A percentile compares a stretch with the other conserved stretches of the same genome.
phyloP scores from a whole-genome alignment of 2,329 filamentous ascomycete species.

The Clarireedia hainanense region DNA sequence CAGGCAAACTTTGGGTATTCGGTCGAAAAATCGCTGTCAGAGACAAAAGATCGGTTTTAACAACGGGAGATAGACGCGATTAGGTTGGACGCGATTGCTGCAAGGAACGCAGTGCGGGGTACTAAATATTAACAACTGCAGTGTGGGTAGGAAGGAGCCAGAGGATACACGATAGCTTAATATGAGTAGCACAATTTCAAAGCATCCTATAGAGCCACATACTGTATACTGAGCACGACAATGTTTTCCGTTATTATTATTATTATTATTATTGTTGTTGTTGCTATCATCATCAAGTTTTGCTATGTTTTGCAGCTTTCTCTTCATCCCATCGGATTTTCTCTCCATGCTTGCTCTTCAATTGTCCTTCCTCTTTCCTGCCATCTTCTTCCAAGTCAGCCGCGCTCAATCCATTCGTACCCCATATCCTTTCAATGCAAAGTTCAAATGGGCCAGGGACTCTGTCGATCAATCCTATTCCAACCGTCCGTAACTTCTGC shows the following conservation, averaged over 20 bases:
- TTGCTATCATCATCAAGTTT: too few relatives aligned
- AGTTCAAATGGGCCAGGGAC: constrained; percentile 84
- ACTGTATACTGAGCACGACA: too few relatives aligned
- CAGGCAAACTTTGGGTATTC: too few relatives aligned
- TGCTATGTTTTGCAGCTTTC: not conserved
- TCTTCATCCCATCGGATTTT: constrained; percentile 35
- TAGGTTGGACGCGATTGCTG: not conserved
- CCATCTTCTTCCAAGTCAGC: constrained; percentile 22
- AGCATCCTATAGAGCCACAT: too few relatives aligned
- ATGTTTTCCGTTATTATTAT: too few relatives aligned
- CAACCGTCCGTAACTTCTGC: constrained; percentile 77
- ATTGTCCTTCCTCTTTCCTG: constrained; percentile 30
- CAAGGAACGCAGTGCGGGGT: not conserved
- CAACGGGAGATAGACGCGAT: not conserved
- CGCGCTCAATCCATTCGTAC: constrained; percentile 54
- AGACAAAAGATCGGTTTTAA: too few relatives aligned
- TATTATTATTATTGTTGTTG: too few relatives aligned
- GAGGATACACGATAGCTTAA: too few relatives aligned
- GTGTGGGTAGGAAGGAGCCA: too few relatives aligned
- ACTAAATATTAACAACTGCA: not conserved
- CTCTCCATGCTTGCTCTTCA: constrained; percentile 37
- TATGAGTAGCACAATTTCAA: not conserved
- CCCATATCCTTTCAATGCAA: constrained; percentile 80
- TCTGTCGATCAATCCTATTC: constrained; percentile 82
- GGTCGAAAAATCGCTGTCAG: too few relatives aligned